Evolutionary conservation across 495 filamentous ascomycete species (phyloP).

Genomic region (Penicillium crystallinum): DNA sequence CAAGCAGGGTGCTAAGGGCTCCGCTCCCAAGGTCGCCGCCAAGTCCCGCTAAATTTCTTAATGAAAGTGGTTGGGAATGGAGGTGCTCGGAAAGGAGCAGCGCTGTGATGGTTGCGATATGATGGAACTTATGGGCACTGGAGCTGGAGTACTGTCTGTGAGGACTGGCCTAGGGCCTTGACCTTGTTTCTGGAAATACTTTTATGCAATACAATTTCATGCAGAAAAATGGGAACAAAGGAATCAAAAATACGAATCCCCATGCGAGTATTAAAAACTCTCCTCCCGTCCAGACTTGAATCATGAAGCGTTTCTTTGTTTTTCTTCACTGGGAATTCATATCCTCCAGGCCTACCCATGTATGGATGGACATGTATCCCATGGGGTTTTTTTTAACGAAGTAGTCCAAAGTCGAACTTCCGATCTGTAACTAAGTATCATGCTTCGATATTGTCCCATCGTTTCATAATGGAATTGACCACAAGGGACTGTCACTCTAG

Average conservation of each 20-base stretch:
- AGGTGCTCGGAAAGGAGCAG: conserved; percentile 12
- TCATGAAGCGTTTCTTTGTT: background rate
- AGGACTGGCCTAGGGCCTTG: conserved; percentile 23
- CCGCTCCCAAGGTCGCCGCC: conserved; percentile 77
- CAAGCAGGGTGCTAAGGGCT: conserved; percentile 96
- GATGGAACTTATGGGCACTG: conserved; percentile 26
- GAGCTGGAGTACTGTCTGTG: conserved; percentile 23
- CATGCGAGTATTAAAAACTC: conserved; percentile 13
- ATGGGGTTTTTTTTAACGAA: background rate
- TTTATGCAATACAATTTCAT: conserved; percentile 28
- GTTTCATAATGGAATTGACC: no score
- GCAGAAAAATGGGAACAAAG: conserved; percentile 27
- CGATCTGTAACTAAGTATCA: background rate
- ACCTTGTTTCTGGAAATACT: conserved; percentile 28
- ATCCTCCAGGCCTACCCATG: background rate
- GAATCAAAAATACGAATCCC: conserved; percentile 22
- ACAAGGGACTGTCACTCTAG: background rate
- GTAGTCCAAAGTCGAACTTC: background rate
- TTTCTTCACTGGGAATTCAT: background rate
- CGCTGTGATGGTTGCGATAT: conserved; percentile 28
- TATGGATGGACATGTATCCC: background rate
- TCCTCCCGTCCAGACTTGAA: background rate
- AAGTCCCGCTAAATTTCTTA: conserved; percentile 70
- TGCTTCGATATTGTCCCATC: no score
- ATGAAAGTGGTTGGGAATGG: conserved; percentile 27